These are phyloP conservation scores for Theobroma cacao DNA, from an alignment of 345 rosid species.

Conservation along the genomic window DNA sequence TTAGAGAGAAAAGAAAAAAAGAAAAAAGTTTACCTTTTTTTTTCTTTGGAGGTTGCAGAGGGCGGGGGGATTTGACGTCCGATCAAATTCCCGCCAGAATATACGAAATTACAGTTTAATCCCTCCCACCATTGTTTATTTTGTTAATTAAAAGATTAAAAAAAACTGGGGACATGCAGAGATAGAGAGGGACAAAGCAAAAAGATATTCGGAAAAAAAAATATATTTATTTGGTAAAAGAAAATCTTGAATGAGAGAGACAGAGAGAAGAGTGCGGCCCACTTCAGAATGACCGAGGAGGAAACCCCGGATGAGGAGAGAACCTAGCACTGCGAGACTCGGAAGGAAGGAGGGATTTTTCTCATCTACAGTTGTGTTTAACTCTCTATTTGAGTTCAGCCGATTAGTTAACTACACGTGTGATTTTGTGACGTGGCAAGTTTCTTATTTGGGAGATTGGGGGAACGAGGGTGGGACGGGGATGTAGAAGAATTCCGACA, in stretches of 20 bases:
- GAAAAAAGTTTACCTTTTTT: neutral
- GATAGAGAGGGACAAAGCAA: neutral
- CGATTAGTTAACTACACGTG: neutral
- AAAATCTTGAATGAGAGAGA: neutral
- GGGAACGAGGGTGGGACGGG: neutral
- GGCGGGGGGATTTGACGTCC: neutral
- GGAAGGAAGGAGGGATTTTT: neutral
- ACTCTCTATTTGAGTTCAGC: neutral
- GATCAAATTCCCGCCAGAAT: slow-evolving; percentile 1
- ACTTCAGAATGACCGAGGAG: neutral
- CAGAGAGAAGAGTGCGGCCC: neutral
- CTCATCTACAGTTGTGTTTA: neutral
- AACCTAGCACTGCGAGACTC: neutral
- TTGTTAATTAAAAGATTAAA: neutral
- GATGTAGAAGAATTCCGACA: too few species aligned
- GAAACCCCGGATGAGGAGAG: neutral
- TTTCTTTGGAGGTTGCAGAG: neutral
- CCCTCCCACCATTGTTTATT: neutral
- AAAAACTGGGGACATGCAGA: neutral
- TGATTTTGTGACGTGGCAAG: neutral
- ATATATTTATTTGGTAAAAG: neutral
- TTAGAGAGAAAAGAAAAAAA: neutral
- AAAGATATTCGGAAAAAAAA: neutral
- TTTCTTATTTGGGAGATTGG: neutral
- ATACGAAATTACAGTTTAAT: neutral